These are phyloP conservation scores for Pholiota molesta DNA, from an alignment of 768 basidiomycete species.

Conservation along the genomic window DNA sequence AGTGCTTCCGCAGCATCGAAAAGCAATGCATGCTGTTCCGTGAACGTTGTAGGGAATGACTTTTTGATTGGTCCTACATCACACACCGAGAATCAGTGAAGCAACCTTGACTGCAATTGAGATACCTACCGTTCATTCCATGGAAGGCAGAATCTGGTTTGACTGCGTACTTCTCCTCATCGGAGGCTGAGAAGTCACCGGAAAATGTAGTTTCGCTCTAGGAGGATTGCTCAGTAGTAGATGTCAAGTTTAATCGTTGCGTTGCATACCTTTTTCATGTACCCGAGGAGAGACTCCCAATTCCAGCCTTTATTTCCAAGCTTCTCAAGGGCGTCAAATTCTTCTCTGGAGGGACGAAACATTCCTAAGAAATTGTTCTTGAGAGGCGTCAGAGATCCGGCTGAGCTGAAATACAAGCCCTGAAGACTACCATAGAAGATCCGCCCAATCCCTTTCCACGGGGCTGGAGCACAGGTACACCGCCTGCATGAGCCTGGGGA, in stretches of 20 bases:
- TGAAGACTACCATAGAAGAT: slow-evolving; percentile 10
- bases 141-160: slow-evolving; percentile 10
- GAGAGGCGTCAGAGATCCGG: not conserved
- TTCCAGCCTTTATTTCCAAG: slow-evolving; percentile 19
- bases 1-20: slow-evolving; percentile 11
- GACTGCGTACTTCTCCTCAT: not conserved
- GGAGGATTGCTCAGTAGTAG: not conserved
- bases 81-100: not conserved
- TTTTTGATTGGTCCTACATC: slow-evolving; percentile 12
- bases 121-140: slow-evolving; percentile 6
- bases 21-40: slow-evolving; percentile 1
- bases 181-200: not conserved
- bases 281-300: slow-evolving; percentile 10
- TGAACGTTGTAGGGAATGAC: slow-evolving; percentile 3
- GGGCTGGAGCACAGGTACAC: slow-evolving; percentile 11
- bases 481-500: slow-evolving; percentile 10
- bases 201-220: slow-evolving; percentile 12
- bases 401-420: not conserved
- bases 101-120: too few species aligned
- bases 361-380: slow-evolving; percentile 18
- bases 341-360: slow-evolving; percentile 9
- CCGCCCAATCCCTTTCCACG: slow-evolving; percentile 18
- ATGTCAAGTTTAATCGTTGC: not conserved
- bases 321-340: slow-evolving; percentile 12
- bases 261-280: slow-evolving; percentile 16